Base-by-base conservation (phyloP, 768 basidiomycete species). In the Russula emetica region DNA sequence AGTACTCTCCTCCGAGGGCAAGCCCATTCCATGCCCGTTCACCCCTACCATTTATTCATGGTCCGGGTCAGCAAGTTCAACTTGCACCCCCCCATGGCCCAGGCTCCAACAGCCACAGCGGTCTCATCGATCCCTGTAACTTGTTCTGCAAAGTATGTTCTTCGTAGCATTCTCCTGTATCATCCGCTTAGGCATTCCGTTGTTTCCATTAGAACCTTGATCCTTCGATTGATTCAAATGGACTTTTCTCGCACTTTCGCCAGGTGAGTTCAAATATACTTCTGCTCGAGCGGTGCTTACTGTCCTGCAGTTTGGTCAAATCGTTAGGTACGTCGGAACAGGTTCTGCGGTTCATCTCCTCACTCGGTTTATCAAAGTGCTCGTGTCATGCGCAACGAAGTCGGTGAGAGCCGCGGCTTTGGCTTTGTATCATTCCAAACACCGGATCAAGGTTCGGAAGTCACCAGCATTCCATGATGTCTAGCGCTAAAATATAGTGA, bases 41-140 rank as follows among this genome's bases (percentile, higher is more conserved):
- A 60, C 74, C 80, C 38, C 74, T 78, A 24, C 74, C 81, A 2
- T 93, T 93, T 70, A 79, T 91, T 9, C 91, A 92, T 73, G 92
- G 92, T 11, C 92, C 92, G 13, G 92, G 92, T 3, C 92, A 94
- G 72, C 92, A 93, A 73, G 90, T 94, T 38, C 91, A 94, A 73
- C 80, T 87, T 9, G 91, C 92, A 1, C 92, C 92, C 16, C 57
- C 82, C 53, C 66, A 68, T 22, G 91, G 91, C 4, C 90, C 88
- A 44, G 90, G 90, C n/a, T 86, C 89, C 40, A 83, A 69, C 59
- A 92, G 90, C 70, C 89, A 92, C 71, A 92, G 90, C 67, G 92
- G 92, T 22, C 79, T 94, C 30, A 92, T 93, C 65, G 92, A 93
- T 74, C 92, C 92, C 0, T 94, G 91, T 79, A 93, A 93, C 72